Evolutionary conservation across 1,284 basidiomycete species (phyloP).

Genomic region (Apiotrichum siamense): DNA sequence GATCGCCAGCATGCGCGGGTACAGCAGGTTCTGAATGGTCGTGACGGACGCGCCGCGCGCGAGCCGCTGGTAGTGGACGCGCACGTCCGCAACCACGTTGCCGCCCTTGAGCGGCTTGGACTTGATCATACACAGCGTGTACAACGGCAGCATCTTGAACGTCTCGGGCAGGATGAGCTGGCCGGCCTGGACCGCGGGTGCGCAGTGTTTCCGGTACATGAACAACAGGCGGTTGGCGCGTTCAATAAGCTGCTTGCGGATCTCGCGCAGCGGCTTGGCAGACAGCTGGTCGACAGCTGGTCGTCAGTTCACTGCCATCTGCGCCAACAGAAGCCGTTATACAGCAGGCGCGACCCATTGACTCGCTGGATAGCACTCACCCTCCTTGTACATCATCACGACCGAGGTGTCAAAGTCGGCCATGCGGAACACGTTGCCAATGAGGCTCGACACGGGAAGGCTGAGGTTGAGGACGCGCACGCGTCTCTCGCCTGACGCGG

Average conservation of each 20-base stretch:
- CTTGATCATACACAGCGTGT: conserved; percentile 78
- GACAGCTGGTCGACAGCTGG: conserved; percentile 65
- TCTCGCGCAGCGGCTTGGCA: conserved; percentile 61
- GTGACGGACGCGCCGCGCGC: conserved; percentile 66
- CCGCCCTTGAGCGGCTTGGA: conserved; percentile 90
- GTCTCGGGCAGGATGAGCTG: conserved; percentile 95
- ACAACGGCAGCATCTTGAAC: conserved; percentile 82
- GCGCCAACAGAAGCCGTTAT: background rate
- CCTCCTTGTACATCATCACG: conserved; percentile 68
- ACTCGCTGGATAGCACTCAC: too few relatives aligned
- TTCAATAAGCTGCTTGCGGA: conserved; percentile 79
- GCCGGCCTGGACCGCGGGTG: conserved; percentile 68
- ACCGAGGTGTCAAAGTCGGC: conserved; percentile 87
- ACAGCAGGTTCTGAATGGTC: conserved; percentile 70
- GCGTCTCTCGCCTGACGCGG: conserved; percentile 67
- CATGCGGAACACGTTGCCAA: conserved; percentile 85
- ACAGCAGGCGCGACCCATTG: too few relatives aligned
- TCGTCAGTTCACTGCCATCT: background rate
- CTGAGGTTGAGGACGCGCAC: conserved; percentile 83
- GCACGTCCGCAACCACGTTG: conserved; percentile 85
- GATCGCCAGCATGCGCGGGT: conserved; percentile 82
- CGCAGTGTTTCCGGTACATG: conserved; percentile 86
- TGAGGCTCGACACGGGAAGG: conserved; percentile 70
- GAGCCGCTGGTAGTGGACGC: conserved; percentile 76
- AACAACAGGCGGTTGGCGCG: conserved; percentile 76